phyloP scores from a whole-genome alignment of 192 early-diverging fungal species.

The Podila epigama region DNA sequence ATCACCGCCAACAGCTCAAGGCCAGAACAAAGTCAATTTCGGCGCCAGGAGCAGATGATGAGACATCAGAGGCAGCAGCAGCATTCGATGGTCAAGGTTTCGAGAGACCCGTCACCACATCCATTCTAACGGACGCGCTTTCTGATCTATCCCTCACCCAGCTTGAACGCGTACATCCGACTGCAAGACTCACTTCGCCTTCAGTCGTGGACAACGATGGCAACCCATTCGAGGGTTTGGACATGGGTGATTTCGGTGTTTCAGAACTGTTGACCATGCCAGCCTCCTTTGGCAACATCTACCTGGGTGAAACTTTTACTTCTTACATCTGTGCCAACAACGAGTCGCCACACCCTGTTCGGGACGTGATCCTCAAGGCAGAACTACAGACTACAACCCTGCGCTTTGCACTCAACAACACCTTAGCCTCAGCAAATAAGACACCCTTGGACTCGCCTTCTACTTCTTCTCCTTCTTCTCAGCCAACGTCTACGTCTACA shows the following conservation, averaged over 20 bases:
- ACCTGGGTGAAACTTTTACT: constrained; percentile 92
- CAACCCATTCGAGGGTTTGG: constrained; percentile 10
- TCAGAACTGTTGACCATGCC: constrained; percentile 81
- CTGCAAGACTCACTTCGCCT: background rate
- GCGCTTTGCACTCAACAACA: constrained; percentile 78
- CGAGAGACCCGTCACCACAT: constrained; percentile 51
- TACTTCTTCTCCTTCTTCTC: no score
- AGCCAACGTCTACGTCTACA: background rate
- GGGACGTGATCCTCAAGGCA: constrained; percentile 78
- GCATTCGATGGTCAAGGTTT: background rate
- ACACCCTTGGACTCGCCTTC: background rate
- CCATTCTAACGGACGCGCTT: constrained; percentile 49
- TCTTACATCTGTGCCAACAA: constrained; percentile 91
- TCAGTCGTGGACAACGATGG: background rate
- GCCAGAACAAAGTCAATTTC: no score
- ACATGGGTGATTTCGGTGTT: constrained; percentile 68
- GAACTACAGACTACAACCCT: constrained; percentile 90
- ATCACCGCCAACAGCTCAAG: constrained; percentile 33
- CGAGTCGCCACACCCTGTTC: constrained; percentile 70
- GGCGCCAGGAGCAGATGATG: no score
- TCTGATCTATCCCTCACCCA: constrained; percentile 45
- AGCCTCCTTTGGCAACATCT: constrained; percentile 89
- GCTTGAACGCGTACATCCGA: constrained; percentile 43
- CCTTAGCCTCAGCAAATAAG: constrained; percentile 29
- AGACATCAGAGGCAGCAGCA: background rate